These are phyloP conservation scores for Ophiostoma sp. DNA, from an alignment of 2,329 filamentous ascomycete species.

Conservation along the genomic window DNA sequence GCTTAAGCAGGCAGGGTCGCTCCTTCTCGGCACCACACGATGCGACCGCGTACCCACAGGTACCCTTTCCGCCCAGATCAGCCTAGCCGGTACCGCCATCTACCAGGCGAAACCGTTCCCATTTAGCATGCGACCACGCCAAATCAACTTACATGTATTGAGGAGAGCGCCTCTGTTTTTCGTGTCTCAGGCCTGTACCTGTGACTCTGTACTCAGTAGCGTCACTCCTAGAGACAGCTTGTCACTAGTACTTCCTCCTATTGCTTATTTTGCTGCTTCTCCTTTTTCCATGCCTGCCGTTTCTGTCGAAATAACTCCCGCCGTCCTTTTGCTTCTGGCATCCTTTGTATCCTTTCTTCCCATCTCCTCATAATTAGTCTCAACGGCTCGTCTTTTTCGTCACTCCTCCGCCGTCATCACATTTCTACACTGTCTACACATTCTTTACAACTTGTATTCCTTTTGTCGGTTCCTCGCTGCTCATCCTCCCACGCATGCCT, in stretches of 20 bases:
- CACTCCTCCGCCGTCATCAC: not conserved
- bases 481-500: not conserved
- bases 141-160: not conserved
- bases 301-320: not conserved
- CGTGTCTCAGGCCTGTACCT: not conserved
- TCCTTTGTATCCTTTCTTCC: not conserved
- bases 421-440: not conserved
- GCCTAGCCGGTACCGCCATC: conserved; percentile 1
- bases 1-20: not conserved
- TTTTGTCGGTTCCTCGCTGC: not conserved
- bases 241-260: not conserved
- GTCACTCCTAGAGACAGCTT: not conserved
- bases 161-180: not conserved
- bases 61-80: not conserved
- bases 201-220: not conserved
- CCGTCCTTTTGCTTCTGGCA: not conserved
- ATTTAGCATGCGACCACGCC: not conserved
- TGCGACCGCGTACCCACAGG: not conserved
- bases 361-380: not conserved
- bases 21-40: conserved; percentile 1
- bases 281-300: not conserved
- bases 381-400: not conserved
- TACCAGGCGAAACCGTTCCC: conserved; percentile 3
- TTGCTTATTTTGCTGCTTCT: not conserved
- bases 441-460: not conserved